Percentiles rank a stretch among this genome's conserved stretches.
Conservation (phyloP, 495 filamentous ascomycete genomes). For the Aspergillus homomorphus region DNA sequence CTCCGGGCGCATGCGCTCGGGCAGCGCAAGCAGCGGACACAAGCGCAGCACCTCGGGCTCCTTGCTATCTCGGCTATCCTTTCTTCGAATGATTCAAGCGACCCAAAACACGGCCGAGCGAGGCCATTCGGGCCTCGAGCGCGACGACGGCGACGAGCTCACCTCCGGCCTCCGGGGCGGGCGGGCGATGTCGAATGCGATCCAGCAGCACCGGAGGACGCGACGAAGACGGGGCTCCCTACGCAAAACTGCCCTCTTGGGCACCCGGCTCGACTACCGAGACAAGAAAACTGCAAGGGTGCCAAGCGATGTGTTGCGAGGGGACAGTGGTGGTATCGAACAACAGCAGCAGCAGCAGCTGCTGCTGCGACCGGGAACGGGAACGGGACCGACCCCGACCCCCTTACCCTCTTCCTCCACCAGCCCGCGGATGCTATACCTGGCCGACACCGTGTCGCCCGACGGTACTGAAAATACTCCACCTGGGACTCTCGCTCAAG, state of each 20-base stretch:
- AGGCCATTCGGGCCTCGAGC: constrained; percentile 39
- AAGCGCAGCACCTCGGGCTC: constrained; percentile 65
- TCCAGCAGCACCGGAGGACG: constrained; percentile 57
- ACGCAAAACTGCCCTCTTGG: constrained; percentile 74
- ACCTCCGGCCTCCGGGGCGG: constrained; percentile 35
- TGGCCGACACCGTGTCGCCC: constrained; percentile 6
- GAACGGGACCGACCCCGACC: constrained; percentile 18
- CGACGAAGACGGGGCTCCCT: constrained; percentile 75
- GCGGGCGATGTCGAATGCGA: constrained; percentile 51
- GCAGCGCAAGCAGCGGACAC: constrained; percentile 48
- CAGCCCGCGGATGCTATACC: constrained; percentile 12
- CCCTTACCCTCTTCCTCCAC: constrained; percentile 12
- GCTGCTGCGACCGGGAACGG: too few species aligned
- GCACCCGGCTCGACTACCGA: constrained; percentile 53
- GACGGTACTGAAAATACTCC: constrained; percentile 17
- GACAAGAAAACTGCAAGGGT: constrained; percentile 43
- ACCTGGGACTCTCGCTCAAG: constrained; percentile 21
- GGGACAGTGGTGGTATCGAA: constrained; percentile 33
- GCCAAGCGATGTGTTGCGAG: constrained; percentile 36
- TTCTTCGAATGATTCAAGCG: constrained; percentile 52
- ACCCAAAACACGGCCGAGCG: constrained; percentile 37
- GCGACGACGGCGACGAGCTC: constrained; percentile 39
- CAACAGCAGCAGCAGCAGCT: constrained; percentile 12
- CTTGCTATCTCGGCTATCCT: constrained; percentile 51
- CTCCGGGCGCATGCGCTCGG: constrained; percentile 37